Conservation (phyloP, 495 filamentous ascomycete genomes). For the Hypoxylon fuscum region DNA sequence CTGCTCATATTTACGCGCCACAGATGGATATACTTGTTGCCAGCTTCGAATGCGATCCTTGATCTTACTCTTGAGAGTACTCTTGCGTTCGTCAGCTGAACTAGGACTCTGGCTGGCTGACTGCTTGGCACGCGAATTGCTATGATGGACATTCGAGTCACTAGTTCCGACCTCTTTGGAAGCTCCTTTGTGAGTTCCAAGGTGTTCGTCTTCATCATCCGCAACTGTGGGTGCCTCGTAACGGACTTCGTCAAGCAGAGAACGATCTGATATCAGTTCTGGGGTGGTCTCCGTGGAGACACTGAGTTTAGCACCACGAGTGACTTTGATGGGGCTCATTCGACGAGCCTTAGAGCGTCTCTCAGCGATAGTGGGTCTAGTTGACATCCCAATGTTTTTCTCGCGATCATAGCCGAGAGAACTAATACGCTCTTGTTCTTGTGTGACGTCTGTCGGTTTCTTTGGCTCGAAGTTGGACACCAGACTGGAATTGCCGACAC, state of each 20-base stretch:
- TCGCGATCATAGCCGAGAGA: not conserved
- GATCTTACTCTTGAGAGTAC: slow-evolving; percentile 44
- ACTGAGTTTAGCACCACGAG: not conserved
- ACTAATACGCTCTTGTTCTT: not conserved
- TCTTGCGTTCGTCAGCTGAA: slow-evolving; percentile 13
- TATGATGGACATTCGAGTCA: not conserved
- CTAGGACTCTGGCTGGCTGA: not conserved
- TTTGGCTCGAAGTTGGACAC: not conserved
- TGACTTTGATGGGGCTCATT: not conserved
- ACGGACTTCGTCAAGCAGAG: not conserved
- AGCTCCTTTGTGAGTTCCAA: not conserved
- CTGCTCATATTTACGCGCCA: slow-evolving; percentile 81
- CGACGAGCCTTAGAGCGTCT: slow-evolving; percentile 1
- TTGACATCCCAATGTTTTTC: not conserved
- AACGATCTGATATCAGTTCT: not conserved
- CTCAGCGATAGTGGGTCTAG: not conserved
- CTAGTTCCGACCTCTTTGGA: not conserved
- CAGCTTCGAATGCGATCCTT: slow-evolving; percentile 63
- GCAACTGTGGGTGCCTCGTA: not conserved
- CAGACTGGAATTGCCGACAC: not conserved
- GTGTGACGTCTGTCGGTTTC: not conserved
- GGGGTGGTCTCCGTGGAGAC: not conserved
- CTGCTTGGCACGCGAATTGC: not conserved
- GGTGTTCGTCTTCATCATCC: slow-evolving; percentile 1
- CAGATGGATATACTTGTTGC: slow-evolving; percentile 79